Evolutionary conservation across 2,329 filamentous ascomycete genomes (phyloP), one percentile per base, ranked within the genome.

Genomic region (Scortechinia acanthostroma): DNA sequence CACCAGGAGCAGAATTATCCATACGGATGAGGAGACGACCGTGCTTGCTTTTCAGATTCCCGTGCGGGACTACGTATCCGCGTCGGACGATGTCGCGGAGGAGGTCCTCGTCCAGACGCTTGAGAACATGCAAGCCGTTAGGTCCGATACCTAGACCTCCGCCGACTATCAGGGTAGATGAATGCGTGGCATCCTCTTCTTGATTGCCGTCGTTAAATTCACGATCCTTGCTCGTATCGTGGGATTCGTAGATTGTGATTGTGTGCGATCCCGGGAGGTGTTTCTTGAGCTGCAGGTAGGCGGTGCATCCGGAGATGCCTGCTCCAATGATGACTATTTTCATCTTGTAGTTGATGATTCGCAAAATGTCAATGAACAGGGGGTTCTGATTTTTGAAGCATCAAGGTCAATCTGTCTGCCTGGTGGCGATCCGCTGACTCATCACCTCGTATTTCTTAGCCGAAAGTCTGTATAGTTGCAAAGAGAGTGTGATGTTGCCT

Each of bases 301-400:
- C 54, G 10, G 60, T 46, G 44, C 63, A 64, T 21, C 65, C 66
- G 43, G 57, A 56, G 47, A 70, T 66, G 22, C 64, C 66, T 14
- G 55, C 65, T n/a, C 66, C 66, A 28, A 69, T 53, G 14, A 70
- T 67, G 19, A 61, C 54, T 28, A 69, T 65, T 47, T 64, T 66
- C 65, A 68, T n/a, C n/a, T n/a, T n/a, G n/a, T n/a, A n/a, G n/a
- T n/a, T n/a, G n/a, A n/a, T n/a, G n/a, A n/a, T n/a, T n/a, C n/a
- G n/a, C n/a, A n/a, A n/a, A n/a, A n/a, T n/a, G n/a, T n/a, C n/a
- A n/a, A n/a, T n/a, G n/a, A n/a, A n/a, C n/a, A n/a, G n/a, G n/a
- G n/a, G n/a, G n/a, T n/a, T n/a, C n/a, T n/a, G n/a, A n/a, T n/a
- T n/a, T n/a, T n/a, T n/a, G n/a, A n/a, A n/a, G n/a, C n/a, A n/a